These are phyloP conservation scores for Fusarium nematophilum DNA, from an alignment of 2,329 filamentous ascomycete genomes.

Conservation along the genomic window DNA sequence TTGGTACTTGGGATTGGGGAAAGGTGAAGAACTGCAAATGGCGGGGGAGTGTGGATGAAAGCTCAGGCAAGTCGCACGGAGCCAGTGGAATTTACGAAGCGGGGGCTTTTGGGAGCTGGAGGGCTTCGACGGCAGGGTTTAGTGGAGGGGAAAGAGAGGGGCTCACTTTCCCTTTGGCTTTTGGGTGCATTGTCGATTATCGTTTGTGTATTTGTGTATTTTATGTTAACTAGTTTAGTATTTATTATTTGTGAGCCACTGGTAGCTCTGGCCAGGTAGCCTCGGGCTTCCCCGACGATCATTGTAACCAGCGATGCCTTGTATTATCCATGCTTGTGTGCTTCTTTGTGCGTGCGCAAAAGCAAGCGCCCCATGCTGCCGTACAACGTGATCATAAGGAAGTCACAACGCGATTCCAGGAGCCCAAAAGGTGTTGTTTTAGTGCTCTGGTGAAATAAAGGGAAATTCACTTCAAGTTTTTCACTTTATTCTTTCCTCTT, in stretches of 20 bases:
- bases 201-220: too few relatives aligned
- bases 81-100: slow-evolving; percentile 42
- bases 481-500: too few relatives aligned
- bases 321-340: slow-evolving; percentile 32
- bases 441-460: too few relatives aligned
- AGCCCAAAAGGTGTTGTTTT: too few relatives aligned
- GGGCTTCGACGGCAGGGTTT: slow-evolving; percentile 41
- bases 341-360: slow-evolving; percentile 28
- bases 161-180: neutral
- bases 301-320: neutral
- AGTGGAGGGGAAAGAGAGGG: slow-evolving; percentile 26
- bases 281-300: slow-evolving; percentile 21
- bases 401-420: neutral
- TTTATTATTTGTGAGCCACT: too few relatives aligned
- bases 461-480: too few relatives aligned
- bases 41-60: slow-evolving; percentile 37
- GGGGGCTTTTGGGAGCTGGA: slow-evolving; percentile 38
- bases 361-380: slow-evolving; percentile 31
- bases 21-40: slow-evolving; percentile 36
- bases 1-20: slow-evolving; percentile 33
- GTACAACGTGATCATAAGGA: neutral
- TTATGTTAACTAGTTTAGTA: too few relatives aligned
- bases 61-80: slow-evolving; percentile 40
- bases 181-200: slow-evolving; percentile 17
- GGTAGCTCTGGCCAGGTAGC: neutral